Evolutionary conservation across 1,284 basidiomycete genomes (phyloP).

Genomic region (Rhodotorula sp.): DNA sequence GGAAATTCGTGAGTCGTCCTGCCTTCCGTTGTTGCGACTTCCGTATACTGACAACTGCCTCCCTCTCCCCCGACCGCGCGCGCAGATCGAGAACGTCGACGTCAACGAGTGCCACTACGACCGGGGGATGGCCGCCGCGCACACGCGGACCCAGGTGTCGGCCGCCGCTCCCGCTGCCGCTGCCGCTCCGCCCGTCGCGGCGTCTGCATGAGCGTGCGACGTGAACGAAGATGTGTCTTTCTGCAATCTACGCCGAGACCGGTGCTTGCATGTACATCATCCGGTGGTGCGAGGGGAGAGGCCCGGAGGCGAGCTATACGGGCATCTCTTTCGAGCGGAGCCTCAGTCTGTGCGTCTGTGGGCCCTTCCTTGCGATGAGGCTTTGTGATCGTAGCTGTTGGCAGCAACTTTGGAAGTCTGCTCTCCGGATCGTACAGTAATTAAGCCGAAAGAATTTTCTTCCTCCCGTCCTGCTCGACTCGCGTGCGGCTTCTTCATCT

Average conservation of each 20-base stretch:
- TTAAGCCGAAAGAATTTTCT: not conserved
- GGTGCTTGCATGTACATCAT: not conserved
- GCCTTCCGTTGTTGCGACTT: no score
- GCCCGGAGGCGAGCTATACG: no score
- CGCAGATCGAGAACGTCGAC: conserved; percentile 44
- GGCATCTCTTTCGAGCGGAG: no score
- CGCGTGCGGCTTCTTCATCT: no score
- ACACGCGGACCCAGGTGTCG: not conserved
- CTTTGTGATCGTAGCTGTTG: not conserved
- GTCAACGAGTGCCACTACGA: conserved; percentile 43
- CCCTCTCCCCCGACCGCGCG: not conserved
- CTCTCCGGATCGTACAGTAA: not conserved
- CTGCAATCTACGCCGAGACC: conserved; percentile 1
- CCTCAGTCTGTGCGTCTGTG: not conserved
- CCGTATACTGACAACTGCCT: no score
- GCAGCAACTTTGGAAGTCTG: not conserved
- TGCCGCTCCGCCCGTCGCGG: not conserved
- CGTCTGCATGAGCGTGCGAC: conserved; percentile 1
- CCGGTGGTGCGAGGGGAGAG: not conserved
- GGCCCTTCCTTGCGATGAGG: not conserved
- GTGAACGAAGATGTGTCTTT: no score
- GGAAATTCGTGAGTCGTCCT: conserved; percentile 40
- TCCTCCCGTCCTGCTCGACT: not conserved
- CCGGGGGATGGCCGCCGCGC: conserved; percentile 21
- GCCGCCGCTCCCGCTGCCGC: not conserved